Evolutionary conservation across 2,329 filamentous ascomycete genomes (phyloP), one percentile per base, ranked within the genome.

Genomic region (Aspergillus quadricinctus): DNA sequence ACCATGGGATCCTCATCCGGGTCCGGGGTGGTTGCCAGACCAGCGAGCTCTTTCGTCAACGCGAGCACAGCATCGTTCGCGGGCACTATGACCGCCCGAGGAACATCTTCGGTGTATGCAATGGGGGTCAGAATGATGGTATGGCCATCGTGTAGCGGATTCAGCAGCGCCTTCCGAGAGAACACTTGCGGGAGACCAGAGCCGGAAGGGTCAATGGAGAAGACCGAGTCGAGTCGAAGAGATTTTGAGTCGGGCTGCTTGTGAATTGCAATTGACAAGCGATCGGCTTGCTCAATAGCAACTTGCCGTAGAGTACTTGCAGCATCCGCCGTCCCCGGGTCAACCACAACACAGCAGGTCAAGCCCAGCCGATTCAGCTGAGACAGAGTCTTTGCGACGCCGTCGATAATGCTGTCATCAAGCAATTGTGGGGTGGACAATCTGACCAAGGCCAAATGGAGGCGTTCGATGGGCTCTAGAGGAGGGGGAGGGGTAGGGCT

Each of bases 401-500:
- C 92, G 48, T 82, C 75, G 10, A 97, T 70, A 0, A 85, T 89
- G 1, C 78, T 75, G 57, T 92, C 83, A 64, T 89, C 82, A 49
- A 95, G 81, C 1, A 80, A 74, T 64, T 95, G 87, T 0, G 91
- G 88, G 46, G 83, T 82, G 53, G 88, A 84, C 54, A 99, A 80
- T 74, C 96, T 96, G 62, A 97, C 86, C 55, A 99, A 77, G 17
- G 94, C 92, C 56, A 96, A 80, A 72, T 96, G 90, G 19, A 89
- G 72, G 35, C 77, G 78, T 61, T 83, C 80, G 2, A 68, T 52
- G n/a, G 65, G 63, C 52, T 74, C 56, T 58, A 17, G 11, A 4
- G 73, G 63, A 53, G 70, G 53, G 50, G 71, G 66, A 23, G 77
- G 69, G n/a, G 68, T 72, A 35, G 76, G 75, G 31, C 76, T 71